Evolutionary conservation across 2,329 filamentous ascomycete genomes (phyloP), one percentile per base, ranked within the genome.

Genomic region (Thielaviopsis euricoi): DNA sequence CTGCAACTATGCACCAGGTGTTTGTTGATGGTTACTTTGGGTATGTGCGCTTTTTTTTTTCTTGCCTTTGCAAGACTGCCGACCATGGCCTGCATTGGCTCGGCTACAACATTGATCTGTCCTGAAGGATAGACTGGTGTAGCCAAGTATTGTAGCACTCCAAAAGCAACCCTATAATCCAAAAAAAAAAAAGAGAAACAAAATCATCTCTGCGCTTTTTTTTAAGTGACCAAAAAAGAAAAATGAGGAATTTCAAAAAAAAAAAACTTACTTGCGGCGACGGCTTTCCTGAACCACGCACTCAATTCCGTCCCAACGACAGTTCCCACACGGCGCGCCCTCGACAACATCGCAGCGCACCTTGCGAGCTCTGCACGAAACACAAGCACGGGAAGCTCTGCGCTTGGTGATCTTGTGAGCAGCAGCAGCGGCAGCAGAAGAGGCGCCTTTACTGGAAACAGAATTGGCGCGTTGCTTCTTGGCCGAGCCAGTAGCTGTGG

Each of bases 341-440:
- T 95, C 89, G 60, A 93, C 89, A 58, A 95, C 89, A 73, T 96
- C 90, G 74, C 90, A 96, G 59, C 90, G 82, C 49, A 96, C 90
- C 70, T 96, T 96, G 67, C 90, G 83, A 59, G 86, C 83, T 65
- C 90, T 81, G 71, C 90, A 95, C 65, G 86, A 89, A 62, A 89
- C 87, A 69, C 90, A 96, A 19, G 90, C 90, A 64, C 91, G 87
- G 10, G 89, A 89, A n/a, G 90, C 89, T 67, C 90, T 81, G 66
- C 89, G 80, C 72, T 95, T 96, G 56, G 73, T 79, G 62, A 76
- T 66, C 67, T 81, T 82, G 60, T 71, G 67, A 12, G 70, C 65
- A 21, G 66, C 67, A 7, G 64, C 64, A 29, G 66, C 66, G 58
- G 62, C 64, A 17, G 61, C 64, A 17, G 67, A 63, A 21, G 68